Evolutionary conservation across 1,284 basidiomycete genomes (phyloP), one percentile per base, ranked within the genome.

Genomic region (Coniferiporia weirii): DNA sequence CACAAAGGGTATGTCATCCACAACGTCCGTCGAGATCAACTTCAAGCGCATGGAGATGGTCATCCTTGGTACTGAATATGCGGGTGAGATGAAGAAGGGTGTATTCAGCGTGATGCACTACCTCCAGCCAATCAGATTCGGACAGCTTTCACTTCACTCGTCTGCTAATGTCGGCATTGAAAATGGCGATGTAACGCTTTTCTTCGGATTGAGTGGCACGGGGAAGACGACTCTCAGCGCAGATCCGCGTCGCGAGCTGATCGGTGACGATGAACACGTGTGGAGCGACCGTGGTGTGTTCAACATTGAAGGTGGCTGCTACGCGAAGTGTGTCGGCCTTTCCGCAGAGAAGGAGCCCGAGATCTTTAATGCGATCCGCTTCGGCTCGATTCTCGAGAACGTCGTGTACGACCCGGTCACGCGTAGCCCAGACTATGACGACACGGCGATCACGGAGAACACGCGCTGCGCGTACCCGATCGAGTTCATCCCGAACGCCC

Each of bases 31-130:
- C 59, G 97, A 98, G 79, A 93, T 99, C 81, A 99, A 99, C 87
- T 99, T 99, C 79, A 98, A 98, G 83, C 93, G 97, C 60, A 98
- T 95, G 91, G 97, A 99, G 78, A 99, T 99, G 96, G 95, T 99
- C 71, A 99, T 99, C 71, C 92, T 99, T 69, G 96, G 97, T 64
- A 98, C 97, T 59, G 96, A 99, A 75, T 99, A 99, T 75, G 97
- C 97, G 55, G 97, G 97, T 64, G 97, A 99, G 81, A 99, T 99
- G 97, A 99, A 99, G 83, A 99, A 99, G 87, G 97, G 97, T 75
- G 93, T 99, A 73, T 99, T 99, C 82, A 95, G 92, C 56, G 95
- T 99, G 70, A 99, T 99, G 97, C 97, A 99, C 80, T 99, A 99
- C 76, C 84, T 99, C 65, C 94, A 97, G 80, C 96, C 97, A 19